These are phyloP conservation scores for Corchorus capsularis DNA, from an alignment of 345 rosid species.

Conservation along the genomic window DNA sequence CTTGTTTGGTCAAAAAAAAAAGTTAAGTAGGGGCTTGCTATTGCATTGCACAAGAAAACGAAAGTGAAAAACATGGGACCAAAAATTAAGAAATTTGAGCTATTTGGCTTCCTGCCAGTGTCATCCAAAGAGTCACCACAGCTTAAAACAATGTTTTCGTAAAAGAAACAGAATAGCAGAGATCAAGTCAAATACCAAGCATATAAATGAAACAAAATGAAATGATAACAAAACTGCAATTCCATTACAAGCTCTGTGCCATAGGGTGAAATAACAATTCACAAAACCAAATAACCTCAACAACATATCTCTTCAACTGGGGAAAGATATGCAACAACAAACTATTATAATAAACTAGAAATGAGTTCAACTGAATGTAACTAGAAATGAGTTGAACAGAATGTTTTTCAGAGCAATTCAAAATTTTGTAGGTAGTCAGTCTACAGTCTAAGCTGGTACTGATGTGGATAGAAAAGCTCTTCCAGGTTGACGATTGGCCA, in stretches of 20 bases:
- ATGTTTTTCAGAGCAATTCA: background rate
- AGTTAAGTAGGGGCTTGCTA: too few relatives aligned
- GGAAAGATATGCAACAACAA: background rate
- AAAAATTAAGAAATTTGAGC: too few relatives aligned
- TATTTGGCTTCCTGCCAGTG: too few relatives aligned
- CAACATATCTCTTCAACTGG: background rate
- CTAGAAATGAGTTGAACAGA: background rate
- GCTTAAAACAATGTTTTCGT: too few relatives aligned
- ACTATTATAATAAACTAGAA: background rate
- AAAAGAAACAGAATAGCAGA: too few relatives aligned
- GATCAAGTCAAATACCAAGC: too few relatives aligned
- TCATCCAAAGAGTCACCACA: too few relatives aligned
- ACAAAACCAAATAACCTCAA: background rate
- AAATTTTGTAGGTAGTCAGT: background rate
- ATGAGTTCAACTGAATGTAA: background rate
- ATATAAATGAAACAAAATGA: background rate
- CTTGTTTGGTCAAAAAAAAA: too few relatives aligned
- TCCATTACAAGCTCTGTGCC: background rate
- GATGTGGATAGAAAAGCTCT: conserved; percentile 35
- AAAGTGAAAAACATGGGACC: too few relatives aligned
- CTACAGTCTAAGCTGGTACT: conserved; percentile 16
- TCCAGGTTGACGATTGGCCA: conserved; percentile 45
- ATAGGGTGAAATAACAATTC: background rate
- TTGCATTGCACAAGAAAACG: too few relatives aligned
- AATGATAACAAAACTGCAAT: background rate